These are phyloP conservation scores for Aspergillus haitiensis DNA, from an alignment of 495 filamentous ascomycete species.

Conservation along the genomic window DNA sequence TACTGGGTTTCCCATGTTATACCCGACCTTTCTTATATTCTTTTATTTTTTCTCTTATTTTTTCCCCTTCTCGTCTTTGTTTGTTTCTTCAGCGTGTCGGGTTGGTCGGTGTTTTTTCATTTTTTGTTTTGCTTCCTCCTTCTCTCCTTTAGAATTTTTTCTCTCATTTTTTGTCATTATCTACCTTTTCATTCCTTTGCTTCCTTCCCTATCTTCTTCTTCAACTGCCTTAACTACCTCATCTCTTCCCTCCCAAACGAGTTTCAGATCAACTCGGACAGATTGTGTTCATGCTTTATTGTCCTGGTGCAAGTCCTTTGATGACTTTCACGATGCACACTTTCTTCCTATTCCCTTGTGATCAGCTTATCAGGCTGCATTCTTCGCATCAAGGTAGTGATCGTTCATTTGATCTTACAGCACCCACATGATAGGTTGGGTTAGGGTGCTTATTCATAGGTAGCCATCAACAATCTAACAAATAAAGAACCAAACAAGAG, in stretches of 20 bases:
- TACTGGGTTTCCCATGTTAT: slow-evolving; percentile 13
- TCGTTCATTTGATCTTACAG: slow-evolving; percentile 7
- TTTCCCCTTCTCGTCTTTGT: slow-evolving; percentile 20
- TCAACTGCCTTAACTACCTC: no score
- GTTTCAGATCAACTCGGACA: no score
- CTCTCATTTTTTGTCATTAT: slow-evolving; percentile 21
- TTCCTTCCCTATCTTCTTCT: slow-evolving; percentile 17
- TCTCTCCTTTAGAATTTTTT: slow-evolving; percentile 23
- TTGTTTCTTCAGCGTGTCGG: slow-evolving; percentile 37
- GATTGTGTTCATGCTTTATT: no score
- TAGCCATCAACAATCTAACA: not conserved
- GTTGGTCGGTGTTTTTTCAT: slow-evolving; percentile 30
- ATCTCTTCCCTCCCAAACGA: no score
- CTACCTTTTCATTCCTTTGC: slow-evolving; percentile 8
- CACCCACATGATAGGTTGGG: not conserved
- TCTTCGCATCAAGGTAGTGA: slow-evolving; percentile 3
- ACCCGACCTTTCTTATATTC: not conserved
- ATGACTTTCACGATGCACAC: slow-evolving; percentile 18
- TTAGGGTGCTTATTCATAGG: not conserved
- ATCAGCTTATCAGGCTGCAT: slow-evolving; percentile 10
- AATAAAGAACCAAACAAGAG: no score
- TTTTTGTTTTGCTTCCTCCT: slow-evolving; percentile 37
- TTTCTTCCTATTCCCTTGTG: slow-evolving; percentile 10
- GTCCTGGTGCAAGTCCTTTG: slow-evolving; percentile 4
- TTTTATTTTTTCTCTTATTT: slow-evolving; percentile 30